Base-by-base conservation (phyloP, 2,329 filamentous ascomycete genomes). In the Trichoderma afroharzianum region DNA sequence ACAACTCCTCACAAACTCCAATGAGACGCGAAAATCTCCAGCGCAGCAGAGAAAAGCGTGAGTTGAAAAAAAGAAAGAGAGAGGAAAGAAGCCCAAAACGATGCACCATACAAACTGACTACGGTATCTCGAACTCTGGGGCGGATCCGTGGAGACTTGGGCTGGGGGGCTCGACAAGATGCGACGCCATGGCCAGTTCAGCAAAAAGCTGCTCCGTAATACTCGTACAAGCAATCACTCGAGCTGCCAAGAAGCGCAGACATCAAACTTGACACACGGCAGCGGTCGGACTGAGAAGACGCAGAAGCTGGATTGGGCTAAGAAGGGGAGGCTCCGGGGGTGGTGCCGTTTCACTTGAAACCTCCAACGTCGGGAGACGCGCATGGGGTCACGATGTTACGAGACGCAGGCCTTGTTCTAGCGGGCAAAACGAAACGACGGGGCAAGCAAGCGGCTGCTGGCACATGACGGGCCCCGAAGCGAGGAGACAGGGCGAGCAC, bases 331-430 rank as follows among this genome's bases (percentile, higher is more conserved):
- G 15, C 53, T 55, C 28, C 63, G 26, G 61, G 62, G 55, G 55
- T 68, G 63, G 70, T 62, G 59, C 47, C 30, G 83, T 85, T 83
- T 85, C 81, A 82, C 76, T 74, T 83, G 84, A 86, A 85, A 85
- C 83, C 76, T 76, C 77, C 80, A 76, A 77, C 77, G 84, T 86
- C 80, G 80, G 84, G 76, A 71, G 66, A 68, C 24, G 63, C 28
- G 63, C 72, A 71, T 63, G 71, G 67, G 36, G 33, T 24, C 11
- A n/a, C 39, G n/a, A 28, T 62, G 67, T 36, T 69, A 69, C 57
- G 57, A 61, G 26, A 59, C n/a, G 36, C 55, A 32, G 15, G 39
- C 36, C 57, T n/a, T 58, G 57, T 61, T 58, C 67, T 53, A 62
- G 67, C 67, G 53, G 36, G 57, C 36, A 69, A 61, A 69, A 69